Percentiles rank a stretch among this genome's conserved stretches.
Evolutionary conservation across 306 rosid species (phyloP).

Genomic region (Prunus dulcis): DNA sequence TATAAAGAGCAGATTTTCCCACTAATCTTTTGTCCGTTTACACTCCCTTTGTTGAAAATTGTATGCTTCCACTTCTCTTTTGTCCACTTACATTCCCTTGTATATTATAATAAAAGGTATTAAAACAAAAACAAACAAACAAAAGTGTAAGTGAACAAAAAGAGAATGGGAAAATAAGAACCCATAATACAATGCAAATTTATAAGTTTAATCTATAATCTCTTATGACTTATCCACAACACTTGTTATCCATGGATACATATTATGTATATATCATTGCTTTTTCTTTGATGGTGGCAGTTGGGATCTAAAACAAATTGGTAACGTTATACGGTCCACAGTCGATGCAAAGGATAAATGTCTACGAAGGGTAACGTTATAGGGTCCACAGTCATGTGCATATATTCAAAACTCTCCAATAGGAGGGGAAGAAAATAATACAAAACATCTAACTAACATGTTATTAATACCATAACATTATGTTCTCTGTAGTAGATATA

Average conservation of each 20-base stretch:
- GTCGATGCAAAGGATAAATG: neutral
- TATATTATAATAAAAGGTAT: too few species aligned
- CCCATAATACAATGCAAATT: too few species aligned
- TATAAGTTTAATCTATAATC: neutral
- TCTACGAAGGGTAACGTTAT: neutral
- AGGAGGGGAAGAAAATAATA: neutral
- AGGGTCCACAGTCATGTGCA: neutral
- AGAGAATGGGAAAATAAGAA: too few species aligned
- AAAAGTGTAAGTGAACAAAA: too few species aligned
- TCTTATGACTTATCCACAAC: neutral
- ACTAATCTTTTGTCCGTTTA: too few species aligned
- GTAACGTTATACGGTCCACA: neutral
- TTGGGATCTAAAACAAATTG: neutral
- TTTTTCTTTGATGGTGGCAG: neutral
- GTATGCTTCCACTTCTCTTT: too few species aligned
- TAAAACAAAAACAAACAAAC: fast-evolving
- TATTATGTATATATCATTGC: neutral
- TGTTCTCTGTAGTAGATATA: too few species aligned
- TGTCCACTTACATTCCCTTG: too few species aligned
- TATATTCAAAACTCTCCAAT: neutral
- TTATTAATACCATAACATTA: too few species aligned
- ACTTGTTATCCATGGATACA: neutral
- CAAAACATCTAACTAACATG: too few species aligned
- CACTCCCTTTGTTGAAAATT: too few species aligned
- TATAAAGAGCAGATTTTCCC: too few species aligned